Conservation (phyloP, 2,329 filamentous ascomycete genomes). For the Torrubiellomyces zombiae region DNA sequence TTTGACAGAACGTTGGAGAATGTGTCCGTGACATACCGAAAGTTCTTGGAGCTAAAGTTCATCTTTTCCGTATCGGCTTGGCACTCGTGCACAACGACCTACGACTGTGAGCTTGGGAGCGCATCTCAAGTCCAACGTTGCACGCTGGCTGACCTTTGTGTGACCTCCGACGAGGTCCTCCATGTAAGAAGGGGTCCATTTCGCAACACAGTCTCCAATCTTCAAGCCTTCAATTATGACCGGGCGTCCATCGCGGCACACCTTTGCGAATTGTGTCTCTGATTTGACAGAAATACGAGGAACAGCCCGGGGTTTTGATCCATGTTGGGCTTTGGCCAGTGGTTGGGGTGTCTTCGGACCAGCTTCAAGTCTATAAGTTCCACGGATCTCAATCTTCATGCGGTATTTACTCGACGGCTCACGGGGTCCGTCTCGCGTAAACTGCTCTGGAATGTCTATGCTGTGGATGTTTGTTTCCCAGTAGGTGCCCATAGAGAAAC, state of each 20-base stretch:
- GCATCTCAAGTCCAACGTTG: not conserved
- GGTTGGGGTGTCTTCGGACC: no score
- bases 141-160: constrained; percentile 35
- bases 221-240: constrained; percentile 45
- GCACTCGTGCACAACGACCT: constrained; percentile 63
- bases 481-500: constrained; percentile 78
- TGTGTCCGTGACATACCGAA: constrained; percentile 51
- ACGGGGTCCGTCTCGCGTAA: not conserved
- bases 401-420: constrained; percentile 9
- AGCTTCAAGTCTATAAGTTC: not conserved
- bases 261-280: constrained; percentile 37
- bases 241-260: constrained; percentile 39
- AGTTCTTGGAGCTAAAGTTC: constrained; percentile 75
- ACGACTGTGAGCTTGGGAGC: not conserved
- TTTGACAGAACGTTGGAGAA: constrained; percentile 52
- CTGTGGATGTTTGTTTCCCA: constrained; percentile 52
- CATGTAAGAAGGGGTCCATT: constrained; percentile 57
- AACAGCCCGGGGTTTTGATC: constrained; percentile 19
- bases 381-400: constrained; percentile 3
- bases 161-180: constrained; percentile 41
- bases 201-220: constrained; percentile 48
- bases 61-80: constrained; percentile 38
- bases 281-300: constrained; percentile 34
- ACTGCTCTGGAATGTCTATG: constrained; percentile 10
- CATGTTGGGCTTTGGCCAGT: no score